Evolutionary conservation across 176 grass and related monocot genomes (phyloP).

Genomic region (Carex myosuroides): DNA sequence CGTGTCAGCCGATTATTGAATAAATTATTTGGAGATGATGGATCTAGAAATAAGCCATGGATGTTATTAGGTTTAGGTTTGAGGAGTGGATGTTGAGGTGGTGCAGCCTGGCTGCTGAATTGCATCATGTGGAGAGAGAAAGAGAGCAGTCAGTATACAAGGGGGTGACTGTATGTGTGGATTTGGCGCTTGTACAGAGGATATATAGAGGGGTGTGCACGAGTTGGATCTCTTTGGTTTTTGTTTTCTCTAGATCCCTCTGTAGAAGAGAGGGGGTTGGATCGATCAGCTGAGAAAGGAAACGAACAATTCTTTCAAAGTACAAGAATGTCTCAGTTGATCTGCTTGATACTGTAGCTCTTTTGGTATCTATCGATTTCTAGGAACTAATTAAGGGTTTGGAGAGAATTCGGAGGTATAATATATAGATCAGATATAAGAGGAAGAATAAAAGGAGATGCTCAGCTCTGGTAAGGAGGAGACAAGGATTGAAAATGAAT

Average conservation of each 20-base stretch:
- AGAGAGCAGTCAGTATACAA: conserved; percentile 49
- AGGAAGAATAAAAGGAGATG: neutral
- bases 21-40: conserved; percentile 24
- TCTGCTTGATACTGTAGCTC: conserved; percentile 28
- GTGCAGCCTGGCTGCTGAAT: conserved; percentile 56
- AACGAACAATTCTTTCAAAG: conserved; percentile 40
- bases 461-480: neutral
- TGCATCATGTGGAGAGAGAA: conserved; percentile 81
- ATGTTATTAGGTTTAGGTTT: conserved; percentile 34
- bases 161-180: conserved; percentile 35
- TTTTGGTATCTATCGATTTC: conserved; percentile 24
- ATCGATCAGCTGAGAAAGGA: conserved; percentile 21
- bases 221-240: conserved; percentile 37
- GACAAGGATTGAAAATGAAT: conserved; percentile 19
- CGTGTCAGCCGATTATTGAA: conserved; percentile 1
- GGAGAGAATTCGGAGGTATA: neutral
- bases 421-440: neutral
- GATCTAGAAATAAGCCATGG: conserved; percentile 46
- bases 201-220: conserved; percentile 93
- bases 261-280: conserved; percentile 36
- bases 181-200: conserved; percentile 93
- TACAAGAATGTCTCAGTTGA: conserved; percentile 76
- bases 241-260: conserved; percentile 33
- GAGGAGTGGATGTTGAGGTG: conserved; percentile 37
- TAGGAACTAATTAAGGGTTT: neutral